A percentile compares a stretch with the other conserved stretches of the same genome.
phyloP scores from a whole-genome alignment of 1,139 yeast species.

The Yamadazyma diddensiae region DNA sequence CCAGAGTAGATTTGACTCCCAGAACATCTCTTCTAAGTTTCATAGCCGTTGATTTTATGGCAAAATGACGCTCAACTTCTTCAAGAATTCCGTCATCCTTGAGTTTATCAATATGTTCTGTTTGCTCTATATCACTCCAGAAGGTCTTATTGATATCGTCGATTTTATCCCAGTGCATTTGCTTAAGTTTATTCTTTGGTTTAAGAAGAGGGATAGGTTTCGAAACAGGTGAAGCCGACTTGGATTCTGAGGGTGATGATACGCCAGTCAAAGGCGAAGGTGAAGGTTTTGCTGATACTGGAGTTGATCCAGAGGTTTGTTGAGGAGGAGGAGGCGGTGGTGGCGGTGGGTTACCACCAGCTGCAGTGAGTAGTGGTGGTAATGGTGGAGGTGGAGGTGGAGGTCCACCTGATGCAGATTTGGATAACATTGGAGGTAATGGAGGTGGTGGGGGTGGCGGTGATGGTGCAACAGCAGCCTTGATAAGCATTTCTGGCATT shows the following conservation, averaged over 20 bases:
- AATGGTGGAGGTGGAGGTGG: slow-evolving; percentile 10
- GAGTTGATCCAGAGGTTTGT: slow-evolving; percentile 10
- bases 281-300: not conserved
- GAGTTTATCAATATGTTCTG: slow-evolving; percentile 50
- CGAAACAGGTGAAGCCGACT: slow-evolving; percentile 1
- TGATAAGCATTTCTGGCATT: slow-evolving; percentile 8
- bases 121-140: slow-evolving; percentile 65
- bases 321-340: slow-evolving; percentile 25
- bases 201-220: slow-evolving; percentile 17
- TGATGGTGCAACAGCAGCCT: slow-evolving; percentile 15
- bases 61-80: slow-evolving; percentile 79
- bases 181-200: slow-evolving; percentile 72
- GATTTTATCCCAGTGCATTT: slow-evolving; percentile 93
- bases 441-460: slow-evolving; percentile 24
- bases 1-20: slow-evolving; percentile 11
- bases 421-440: slow-evolving; percentile 12
- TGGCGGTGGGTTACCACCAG: slow-evolving; percentile 6
- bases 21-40: slow-evolving; percentile 32
- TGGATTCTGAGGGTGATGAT: not conserved
- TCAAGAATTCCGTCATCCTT: slow-evolving; percentile 69
- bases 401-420: too few species aligned
- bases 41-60: slow-evolving; percentile 52
- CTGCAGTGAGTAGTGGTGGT: slow-evolving; percentile 21
- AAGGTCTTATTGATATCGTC: slow-evolving; percentile 70
- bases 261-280: not conserved